These are phyloP conservation scores for Rhizopogon salebrosus DNA, from an alignment of 768 basidiomycete genomes.

Conservation along the genomic window DNA sequence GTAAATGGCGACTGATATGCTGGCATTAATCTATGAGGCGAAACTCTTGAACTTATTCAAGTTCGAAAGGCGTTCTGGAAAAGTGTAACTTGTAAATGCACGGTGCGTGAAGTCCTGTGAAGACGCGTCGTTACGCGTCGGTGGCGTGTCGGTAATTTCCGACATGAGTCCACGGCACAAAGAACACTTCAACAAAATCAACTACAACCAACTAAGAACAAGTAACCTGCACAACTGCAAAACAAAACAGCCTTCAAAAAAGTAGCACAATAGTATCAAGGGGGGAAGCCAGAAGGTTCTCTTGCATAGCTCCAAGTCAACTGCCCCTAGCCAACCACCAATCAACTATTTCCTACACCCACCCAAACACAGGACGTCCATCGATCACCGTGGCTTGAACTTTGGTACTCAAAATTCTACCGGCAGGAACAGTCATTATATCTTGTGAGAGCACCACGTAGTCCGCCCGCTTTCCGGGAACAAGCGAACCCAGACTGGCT, in stretches of 20 bases:
- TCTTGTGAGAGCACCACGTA: constrained; percentile 80
- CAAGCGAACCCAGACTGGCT: constrained; percentile 66
- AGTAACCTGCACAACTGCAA: background rate
- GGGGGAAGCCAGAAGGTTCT: background rate
- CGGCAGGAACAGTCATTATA: constrained; percentile 61
- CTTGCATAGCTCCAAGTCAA: background rate
- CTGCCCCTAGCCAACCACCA: background rate
- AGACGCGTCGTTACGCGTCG: constrained; percentile 10
- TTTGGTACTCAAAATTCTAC: constrained; percentile 59
- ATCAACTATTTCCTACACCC: constrained; percentile 16
- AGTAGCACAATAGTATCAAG: background rate
- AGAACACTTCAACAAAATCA: background rate
- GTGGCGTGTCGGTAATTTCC: constrained; percentile 13
- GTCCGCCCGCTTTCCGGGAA: constrained; percentile 77
- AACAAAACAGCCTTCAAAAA: background rate
- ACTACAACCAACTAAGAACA: background rate
- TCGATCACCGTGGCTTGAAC: constrained; percentile 78
- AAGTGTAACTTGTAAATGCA: too few relatives aligned
- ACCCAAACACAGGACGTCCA: constrained; percentile 49
- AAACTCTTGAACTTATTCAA: background rate
- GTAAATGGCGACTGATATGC: constrained; percentile 9
- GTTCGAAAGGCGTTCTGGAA: background rate
- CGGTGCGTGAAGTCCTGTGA: constrained; percentile 2
- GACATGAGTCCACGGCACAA: background rate
- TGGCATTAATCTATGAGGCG: constrained; percentile 13